Percentiles rank a stretch among this genome's conserved stretches.
phyloP scores from a whole-genome alignment of 2,329 filamentous ascomycete genomes.

The Hirsutella rhossiliensis region DNA sequence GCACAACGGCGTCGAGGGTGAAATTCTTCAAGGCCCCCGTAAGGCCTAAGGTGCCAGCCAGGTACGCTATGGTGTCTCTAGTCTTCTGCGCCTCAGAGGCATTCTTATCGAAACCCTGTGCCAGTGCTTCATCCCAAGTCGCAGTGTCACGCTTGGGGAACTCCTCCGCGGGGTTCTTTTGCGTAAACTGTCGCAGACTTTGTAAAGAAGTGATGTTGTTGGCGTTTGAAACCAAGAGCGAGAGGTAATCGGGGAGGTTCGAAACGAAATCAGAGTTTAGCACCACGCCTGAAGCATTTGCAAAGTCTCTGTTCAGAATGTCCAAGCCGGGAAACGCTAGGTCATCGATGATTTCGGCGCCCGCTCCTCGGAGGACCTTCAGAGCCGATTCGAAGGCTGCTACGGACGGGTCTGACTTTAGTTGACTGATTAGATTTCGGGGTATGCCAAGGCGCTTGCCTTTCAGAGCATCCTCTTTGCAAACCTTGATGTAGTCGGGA shows the following conservation, averaged over 20 bases:
- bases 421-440: not conserved
- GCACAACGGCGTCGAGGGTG: not conserved
- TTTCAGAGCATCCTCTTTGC: constrained; percentile 16
- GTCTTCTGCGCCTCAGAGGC: not conserved
- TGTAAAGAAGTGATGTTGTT: not conserved
- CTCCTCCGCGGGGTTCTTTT: not conserved
- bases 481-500: constrained; percentile 49
- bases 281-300: too few relatives aligned
- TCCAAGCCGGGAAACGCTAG: too few relatives aligned
- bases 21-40: not conserved
- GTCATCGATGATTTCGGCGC: too few relatives aligned
- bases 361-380: too few relatives aligned
- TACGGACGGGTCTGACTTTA: not conserved
- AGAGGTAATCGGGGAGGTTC: not conserved
- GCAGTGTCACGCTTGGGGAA: not conserved
- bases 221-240: not conserved
- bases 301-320: too few relatives aligned
- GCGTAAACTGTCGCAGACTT: not conserved
- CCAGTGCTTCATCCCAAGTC: not conserved
- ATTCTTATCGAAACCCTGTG: not conserved
- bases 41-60: not conserved
- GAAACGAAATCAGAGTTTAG: too few relatives aligned
- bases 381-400: not conserved
- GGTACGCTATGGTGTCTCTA: not conserved
- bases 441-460: not conserved